These are phyloP conservation scores for Deinandra increscens DNA, from an alignment of 129 eudicot species.

Conservation along the genomic window DNA sequence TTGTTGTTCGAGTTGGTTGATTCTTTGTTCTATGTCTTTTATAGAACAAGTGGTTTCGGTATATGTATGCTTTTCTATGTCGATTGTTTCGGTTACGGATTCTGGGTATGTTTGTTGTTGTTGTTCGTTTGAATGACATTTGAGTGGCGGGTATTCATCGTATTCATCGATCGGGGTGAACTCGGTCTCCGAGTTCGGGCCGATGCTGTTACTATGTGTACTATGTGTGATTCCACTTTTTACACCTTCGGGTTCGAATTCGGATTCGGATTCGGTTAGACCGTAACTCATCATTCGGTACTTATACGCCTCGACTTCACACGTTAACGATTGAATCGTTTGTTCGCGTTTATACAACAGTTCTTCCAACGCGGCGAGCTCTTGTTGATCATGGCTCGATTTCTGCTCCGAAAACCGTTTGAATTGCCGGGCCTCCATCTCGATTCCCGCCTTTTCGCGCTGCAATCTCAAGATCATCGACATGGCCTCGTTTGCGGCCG, in stretches of 20 bases:
- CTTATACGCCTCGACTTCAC: constrained; percentile 75
- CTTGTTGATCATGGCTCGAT: constrained; percentile 71
- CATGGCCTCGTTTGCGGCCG: constrained; percentile 89
- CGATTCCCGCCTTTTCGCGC: constrained; percentile 75
- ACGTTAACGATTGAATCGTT: constrained; percentile 59
- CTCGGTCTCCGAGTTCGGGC: constrained; percentile 30
- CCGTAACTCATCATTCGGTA: constrained; percentile 87
- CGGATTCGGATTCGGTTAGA: constrained; percentile 66
- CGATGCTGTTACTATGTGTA: constrained; percentile 46
- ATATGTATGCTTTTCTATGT: constrained; percentile 64
- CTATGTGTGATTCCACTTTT: constrained; percentile 32
- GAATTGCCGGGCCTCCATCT: constrained; percentile 76
- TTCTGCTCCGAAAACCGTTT: constrained; percentile 78
- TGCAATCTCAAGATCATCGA: constrained; percentile 88
- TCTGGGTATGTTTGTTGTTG: constrained; percentile 44
- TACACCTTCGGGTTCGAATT: constrained; percentile 66
- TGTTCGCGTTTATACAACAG: constrained; percentile 72
- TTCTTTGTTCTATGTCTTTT: neutral
- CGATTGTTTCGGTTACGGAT: constrained; percentile 47
- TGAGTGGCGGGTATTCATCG: constrained; percentile 71
- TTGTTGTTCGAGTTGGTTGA: too few relatives aligned
- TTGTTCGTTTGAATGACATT: constrained; percentile 53
- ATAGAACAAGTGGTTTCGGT: constrained; percentile 62
- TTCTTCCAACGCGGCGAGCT: constrained; percentile 60
- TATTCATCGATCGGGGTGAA: constrained; percentile 42